phyloP scores from a whole-genome alignment of 2,329 filamentous ascomycete genomes.

The Colletotrichum graminicola region DNA sequence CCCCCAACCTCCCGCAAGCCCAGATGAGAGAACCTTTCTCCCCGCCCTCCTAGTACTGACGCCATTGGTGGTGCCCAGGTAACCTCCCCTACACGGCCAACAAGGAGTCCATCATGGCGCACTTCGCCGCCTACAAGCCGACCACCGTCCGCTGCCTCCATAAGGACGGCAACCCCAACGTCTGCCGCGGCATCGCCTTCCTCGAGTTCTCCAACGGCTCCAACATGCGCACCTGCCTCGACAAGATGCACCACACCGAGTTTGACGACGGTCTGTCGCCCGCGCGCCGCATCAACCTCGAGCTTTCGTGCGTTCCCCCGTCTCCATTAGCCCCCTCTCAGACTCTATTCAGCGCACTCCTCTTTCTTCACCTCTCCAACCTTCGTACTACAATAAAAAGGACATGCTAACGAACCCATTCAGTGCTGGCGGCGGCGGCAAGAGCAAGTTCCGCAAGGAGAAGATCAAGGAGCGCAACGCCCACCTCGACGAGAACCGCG shows the following conservation, averaged over 20 bases:
- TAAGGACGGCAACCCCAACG: constrained; percentile 70
- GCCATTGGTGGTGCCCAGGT: constrained; percentile 60
- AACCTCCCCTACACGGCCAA: constrained; percentile 92
- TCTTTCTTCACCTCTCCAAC: neutral
- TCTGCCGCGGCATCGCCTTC: constrained; percentile 84
- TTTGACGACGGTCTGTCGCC: constrained; percentile 71
- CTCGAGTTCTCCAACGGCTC: constrained; percentile 90
- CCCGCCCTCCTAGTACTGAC: constrained; percentile 41
- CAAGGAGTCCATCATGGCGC: constrained; percentile 73
- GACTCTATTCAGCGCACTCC: neutral
- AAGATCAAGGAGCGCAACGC: constrained; percentile 90
- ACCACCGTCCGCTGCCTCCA: constrained; percentile 79
- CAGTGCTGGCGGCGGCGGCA: constrained; percentile 87
- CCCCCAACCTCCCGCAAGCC: neutral
- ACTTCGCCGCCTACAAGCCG: constrained; percentile 83
- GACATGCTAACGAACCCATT: constrained; percentile 22
- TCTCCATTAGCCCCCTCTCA: constrained; percentile 2
- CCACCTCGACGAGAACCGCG: constrained; percentile 79
- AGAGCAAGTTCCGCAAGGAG: constrained; percentile 76
- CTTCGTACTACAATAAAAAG: neutral
- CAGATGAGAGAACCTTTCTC: constrained; percentile 30
- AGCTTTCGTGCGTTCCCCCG: constrained; percentile 77
- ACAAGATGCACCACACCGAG: constrained; percentile 87
- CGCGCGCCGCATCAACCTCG: constrained; percentile 87
- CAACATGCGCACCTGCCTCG: constrained; percentile 92